These are phyloP conservation scores for Diaporthe velutina DNA, from an alignment of 2,329 filamentous ascomycete species.

Conservation along the genomic window DNA sequence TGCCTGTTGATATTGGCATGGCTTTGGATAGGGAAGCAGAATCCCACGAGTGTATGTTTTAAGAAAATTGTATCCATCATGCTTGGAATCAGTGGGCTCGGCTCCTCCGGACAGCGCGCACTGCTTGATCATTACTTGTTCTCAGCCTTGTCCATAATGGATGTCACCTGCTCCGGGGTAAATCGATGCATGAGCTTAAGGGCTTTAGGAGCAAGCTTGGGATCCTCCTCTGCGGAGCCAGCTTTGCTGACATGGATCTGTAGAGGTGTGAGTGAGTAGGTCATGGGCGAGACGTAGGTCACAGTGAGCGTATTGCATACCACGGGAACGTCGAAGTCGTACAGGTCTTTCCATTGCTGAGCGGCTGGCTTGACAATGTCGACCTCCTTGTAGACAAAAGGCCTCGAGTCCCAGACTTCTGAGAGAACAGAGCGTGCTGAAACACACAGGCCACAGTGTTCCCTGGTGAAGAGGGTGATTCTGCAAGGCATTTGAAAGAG, in stretches of 20 bases:
- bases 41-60: not conserved
- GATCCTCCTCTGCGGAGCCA: constrained; percentile 62
- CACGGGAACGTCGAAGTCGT: constrained; percentile 87
- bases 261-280: not conserved
- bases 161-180: constrained; percentile 73
- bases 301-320: constrained; percentile 59
- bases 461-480: constrained; percentile 81
- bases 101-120: not conserved
- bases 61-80: not conserved
- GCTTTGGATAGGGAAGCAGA: not conserved
- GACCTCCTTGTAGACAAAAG: constrained; percentile 77
- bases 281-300: not conserved
- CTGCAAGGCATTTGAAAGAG: constrained; percentile 68
- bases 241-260: constrained; percentile 75
- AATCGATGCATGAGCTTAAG: constrained; percentile 85
- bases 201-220: constrained; percentile 68
- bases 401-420: constrained; percentile 74
- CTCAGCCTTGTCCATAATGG: constrained; percentile 75
- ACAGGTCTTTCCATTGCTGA: constrained; percentile 77
- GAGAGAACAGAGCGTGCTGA: constrained; percentile 77
- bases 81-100: too few relatives aligned
- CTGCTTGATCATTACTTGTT: constrained; percentile 25
- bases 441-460: constrained; percentile 78
- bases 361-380: constrained; percentile 75
- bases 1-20: not conserved